Evolutionary conservation across 2,329 filamentous ascomycete genomes (phyloP).

Genomic region (Penicillium hordei): DNA sequence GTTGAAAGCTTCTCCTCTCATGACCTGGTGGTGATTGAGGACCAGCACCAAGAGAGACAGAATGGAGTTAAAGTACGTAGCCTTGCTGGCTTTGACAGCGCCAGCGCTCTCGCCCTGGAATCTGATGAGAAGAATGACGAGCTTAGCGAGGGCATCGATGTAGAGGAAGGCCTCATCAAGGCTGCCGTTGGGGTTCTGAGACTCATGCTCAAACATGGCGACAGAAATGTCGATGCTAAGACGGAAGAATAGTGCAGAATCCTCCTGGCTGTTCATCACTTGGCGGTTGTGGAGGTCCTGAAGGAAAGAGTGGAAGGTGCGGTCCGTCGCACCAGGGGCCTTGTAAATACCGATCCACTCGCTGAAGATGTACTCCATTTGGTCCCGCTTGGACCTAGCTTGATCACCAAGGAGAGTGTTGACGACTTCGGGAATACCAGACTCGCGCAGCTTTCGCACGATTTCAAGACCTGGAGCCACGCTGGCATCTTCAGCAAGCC

Average conservation of each 20-base stretch:
- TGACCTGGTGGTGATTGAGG: slow-evolving; percentile 80
- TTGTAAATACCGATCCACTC: slow-evolving; percentile 87
- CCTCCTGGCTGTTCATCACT: slow-evolving; percentile 71
- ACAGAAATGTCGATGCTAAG: slow-evolving; percentile 78
- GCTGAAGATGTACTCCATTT: slow-evolving; percentile 92
- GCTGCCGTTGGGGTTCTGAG: slow-evolving; percentile 60
- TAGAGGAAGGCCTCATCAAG: slow-evolving; percentile 61
- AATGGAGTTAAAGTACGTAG: slow-evolving; percentile 73
- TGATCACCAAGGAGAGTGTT: slow-evolving; percentile 58
- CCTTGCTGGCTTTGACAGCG: slow-evolving; percentile 62
- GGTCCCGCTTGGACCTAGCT: slow-evolving; percentile 65
- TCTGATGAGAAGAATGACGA: slow-evolving; percentile 73
- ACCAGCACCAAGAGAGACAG: slow-evolving; percentile 76
- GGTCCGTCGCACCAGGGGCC: slow-evolving; percentile 72
- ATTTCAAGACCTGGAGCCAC: slow-evolving; percentile 68
- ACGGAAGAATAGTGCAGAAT: slow-evolving; percentile 76
- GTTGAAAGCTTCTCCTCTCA: slow-evolving; percentile 77
- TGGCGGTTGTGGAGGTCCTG: slow-evolving; percentile 76
- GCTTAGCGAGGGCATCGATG: slow-evolving; percentile 77
- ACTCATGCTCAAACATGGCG: slow-evolving; percentile 71
- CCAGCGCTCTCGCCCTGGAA: slow-evolving; percentile 65
- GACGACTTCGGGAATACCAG: slow-evolving; percentile 56
- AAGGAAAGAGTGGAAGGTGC: slow-evolving; percentile 72
- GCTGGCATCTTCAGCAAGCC: slow-evolving; percentile 72
- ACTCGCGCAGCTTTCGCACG: slow-evolving; percentile 62